Conservation (phyloP, 2,329 filamentous ascomycete genomes). For the Ceratocystis alfenasii region DNA sequence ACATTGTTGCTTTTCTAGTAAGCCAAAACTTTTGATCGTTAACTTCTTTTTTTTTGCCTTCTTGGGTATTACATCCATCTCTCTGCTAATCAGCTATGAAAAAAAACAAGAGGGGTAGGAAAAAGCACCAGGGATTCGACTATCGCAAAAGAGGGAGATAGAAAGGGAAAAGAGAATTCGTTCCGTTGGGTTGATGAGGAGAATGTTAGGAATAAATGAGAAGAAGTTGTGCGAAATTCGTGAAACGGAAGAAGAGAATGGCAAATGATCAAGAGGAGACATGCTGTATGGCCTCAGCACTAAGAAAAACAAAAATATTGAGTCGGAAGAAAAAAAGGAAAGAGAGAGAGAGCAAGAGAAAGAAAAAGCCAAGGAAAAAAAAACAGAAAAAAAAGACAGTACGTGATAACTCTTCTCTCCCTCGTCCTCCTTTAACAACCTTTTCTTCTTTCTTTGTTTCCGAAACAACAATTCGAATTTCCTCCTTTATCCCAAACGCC, state of each 20-base stretch:
- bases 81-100: conserved; percentile 21
- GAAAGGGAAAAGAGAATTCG: conserved; percentile 8
- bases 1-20: too few species aligned
- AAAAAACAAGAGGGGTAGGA: conserved; percentile 10
- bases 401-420: not conserved
- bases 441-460: conserved; percentile 3
- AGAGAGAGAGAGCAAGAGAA: conserved; percentile 13
- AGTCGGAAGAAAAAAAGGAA: conserved; percentile 1
- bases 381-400: conserved; percentile 14
- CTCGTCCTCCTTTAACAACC: too few species aligned
- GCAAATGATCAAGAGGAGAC: conserved; percentile 6
- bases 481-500: conserved; percentile 15
- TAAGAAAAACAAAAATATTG: conserved; percentile 10
- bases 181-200: not conserved
- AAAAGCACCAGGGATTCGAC: conserved; percentile 4
- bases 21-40: conserved; percentile 14
- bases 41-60: conserved; percentile 21
- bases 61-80: conserved; percentile 22
- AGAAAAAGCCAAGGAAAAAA: conserved; percentile 11
- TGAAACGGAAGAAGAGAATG: conserved; percentile 13
- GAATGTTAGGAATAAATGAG: conserved; percentile 3
- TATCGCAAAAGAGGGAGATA: conserved; percentile 7
- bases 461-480: conserved; percentile 8
- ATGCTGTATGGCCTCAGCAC: conserved; percentile 17
- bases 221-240: conserved; percentile 6